These are phyloP conservation scores for Kazachstania sp. DNA, from an alignment of 1,139 yeast genomes.

Conservation along the genomic window DNA sequence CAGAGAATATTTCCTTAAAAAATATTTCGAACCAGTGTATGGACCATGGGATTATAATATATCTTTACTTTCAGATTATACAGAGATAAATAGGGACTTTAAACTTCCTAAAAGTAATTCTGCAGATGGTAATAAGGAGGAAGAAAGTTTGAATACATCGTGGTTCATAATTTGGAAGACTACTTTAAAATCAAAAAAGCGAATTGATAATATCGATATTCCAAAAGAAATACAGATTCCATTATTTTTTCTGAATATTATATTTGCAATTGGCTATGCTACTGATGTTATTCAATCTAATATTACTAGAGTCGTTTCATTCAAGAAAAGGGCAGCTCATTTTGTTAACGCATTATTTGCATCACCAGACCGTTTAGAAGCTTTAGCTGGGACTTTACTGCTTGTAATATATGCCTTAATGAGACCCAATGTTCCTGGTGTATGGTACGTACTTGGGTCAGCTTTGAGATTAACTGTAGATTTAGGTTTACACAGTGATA, in stretches of 20 bases:
- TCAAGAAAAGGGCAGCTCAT: slow-evolving; percentile 57
- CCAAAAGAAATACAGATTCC: slow-evolving; percentile 41
- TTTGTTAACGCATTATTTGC: slow-evolving; percentile 52
- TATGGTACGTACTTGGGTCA: slow-evolving; percentile 85
- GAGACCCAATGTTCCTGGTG: slow-evolving; percentile 78
- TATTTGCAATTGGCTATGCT: slow-evolving; percentile 76
- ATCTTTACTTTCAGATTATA: slow-evolving; percentile 54
- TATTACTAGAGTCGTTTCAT: slow-evolving; percentile 60
- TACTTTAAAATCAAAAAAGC: slow-evolving; percentile 3
- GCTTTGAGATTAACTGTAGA: slow-evolving; percentile 76
- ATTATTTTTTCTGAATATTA: slow-evolving; percentile 58
- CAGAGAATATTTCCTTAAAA: slow-evolving; percentile 60
- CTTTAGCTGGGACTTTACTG: slow-evolving; percentile 62
- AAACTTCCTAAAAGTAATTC: not conserved
- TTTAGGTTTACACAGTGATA: slow-evolving; percentile 68
- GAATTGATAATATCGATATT: slow-evolving; percentile 24
- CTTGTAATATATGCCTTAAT: slow-evolving; percentile 61
- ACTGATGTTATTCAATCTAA: slow-evolving; percentile 66
- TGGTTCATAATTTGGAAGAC: slow-evolving; percentile 17
- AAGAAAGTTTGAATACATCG: slow-evolving; percentile 7
- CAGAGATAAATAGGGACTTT: slow-evolving; percentile 21
- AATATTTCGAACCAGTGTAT: slow-evolving; percentile 68
- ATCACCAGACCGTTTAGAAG: slow-evolving; percentile 55
- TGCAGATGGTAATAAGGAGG: not conserved
- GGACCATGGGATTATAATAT: slow-evolving; percentile 50